Evolutionary conservation across 176 grass and related monocot species (phyloP).

Genomic region (Oryza rufipogon): DNA sequence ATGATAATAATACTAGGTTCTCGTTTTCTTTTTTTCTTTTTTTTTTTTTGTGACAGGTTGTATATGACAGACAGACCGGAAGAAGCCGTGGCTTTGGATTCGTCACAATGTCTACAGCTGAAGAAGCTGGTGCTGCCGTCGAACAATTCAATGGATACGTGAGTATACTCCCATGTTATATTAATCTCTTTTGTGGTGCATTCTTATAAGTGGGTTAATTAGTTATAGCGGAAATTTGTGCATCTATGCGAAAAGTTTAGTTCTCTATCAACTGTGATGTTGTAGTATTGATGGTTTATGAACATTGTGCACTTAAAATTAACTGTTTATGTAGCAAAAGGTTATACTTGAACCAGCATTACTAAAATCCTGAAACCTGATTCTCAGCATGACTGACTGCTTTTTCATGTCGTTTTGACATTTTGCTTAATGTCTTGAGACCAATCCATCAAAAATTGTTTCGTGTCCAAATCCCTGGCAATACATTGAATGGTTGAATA

Average conservation of each 20-base stretch:
- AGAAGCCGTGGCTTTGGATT: slow-evolving; percentile 96
- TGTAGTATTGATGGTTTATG: neutral
- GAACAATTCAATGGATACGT: slow-evolving; percentile 87
- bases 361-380: slow-evolving; percentile 9
- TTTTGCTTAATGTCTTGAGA: neutral
- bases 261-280: neutral
- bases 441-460: too few species aligned
- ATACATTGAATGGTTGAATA: neutral
- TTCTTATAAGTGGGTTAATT: neutral
- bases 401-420: neutral
- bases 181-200: neutral
- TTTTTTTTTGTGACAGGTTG: slow-evolving; percentile 57
- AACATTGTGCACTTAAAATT: neutral
- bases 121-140: slow-evolving; percentile 67
- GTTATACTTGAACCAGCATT: neutral
- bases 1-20: neutral
- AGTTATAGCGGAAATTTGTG: slow-evolving; percentile 16
- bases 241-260: neutral
- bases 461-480: neutral
- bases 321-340: neutral
- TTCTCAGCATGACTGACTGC: neutral
- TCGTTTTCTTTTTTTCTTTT: neutral
- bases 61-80: slow-evolving; percentile 92
- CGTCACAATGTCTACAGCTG: slow-evolving; percentile 78
- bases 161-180: slow-evolving; percentile 40